phyloP scores from a whole-genome alignment of 2,329 filamentous ascomycete genomes.

The Penicillium crustosum region DNA sequence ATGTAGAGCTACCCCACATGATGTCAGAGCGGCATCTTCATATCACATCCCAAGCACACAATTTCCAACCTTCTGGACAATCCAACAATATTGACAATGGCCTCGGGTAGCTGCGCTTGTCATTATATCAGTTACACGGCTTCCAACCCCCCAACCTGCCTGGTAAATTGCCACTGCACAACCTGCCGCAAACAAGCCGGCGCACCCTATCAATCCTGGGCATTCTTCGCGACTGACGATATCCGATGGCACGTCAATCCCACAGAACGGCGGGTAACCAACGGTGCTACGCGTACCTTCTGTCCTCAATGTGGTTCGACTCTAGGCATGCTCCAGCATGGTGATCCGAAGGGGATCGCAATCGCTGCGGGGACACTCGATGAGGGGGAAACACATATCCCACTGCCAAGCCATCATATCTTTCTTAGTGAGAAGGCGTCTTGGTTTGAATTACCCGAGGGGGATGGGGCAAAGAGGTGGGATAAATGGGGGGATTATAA shows the following conservation, averaged over 20 bases:
- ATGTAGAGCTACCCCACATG: constrained; percentile 5
- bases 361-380: constrained; percentile 46
- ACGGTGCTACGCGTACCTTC: constrained; percentile 45
- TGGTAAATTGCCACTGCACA: constrained; percentile 50
- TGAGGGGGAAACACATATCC: constrained; percentile 31
- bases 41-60: not conserved
- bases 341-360: constrained; percentile 30
- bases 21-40: constrained; percentile 3
- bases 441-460: constrained; percentile 41
- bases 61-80: not conserved
- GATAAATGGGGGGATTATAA: constrained; percentile 18
- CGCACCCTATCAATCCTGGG: constrained; percentile 47
- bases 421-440: constrained; percentile 45
- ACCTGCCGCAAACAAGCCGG: constrained; percentile 52
- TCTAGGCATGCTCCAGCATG: constrained; percentile 46
- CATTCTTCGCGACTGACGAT: constrained; percentile 34
- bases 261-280: constrained; percentile 38
- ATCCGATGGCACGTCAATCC: constrained; percentile 38
- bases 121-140: constrained; percentile 45
- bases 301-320: constrained; percentile 50
- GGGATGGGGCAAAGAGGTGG: constrained; percentile 34
- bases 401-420: constrained; percentile 41
- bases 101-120: constrained; percentile 49
- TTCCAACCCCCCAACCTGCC: constrained; percentile 34
- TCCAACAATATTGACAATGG: constrained; percentile 8